Percentiles rank a stretch among this genome's conserved stretches.
Evolutionary conservation across 208 protist species (phyloP).

Genomic region (Acanthamoeba triangularis): DNA sequence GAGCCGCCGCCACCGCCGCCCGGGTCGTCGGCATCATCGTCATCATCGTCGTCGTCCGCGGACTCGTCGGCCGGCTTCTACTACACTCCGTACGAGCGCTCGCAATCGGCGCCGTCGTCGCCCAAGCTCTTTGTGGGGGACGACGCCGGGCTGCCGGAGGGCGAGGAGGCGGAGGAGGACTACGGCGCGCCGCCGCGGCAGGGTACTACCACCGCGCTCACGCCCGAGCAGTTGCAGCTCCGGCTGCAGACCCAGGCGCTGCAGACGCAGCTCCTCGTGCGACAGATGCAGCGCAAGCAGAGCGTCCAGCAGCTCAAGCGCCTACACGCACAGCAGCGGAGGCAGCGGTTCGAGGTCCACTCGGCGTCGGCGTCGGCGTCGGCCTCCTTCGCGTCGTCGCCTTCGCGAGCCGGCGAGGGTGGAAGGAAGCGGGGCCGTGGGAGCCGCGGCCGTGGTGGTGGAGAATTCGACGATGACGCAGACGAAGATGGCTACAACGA

Average conservation of each 20-base stretch:
- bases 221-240: neutral
- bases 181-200: too few species aligned
- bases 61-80: neutral
- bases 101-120: neutral
- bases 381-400: neutral
- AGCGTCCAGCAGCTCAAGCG: conserved; percentile 36
- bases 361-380: neutral
- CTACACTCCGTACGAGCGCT: conserved; percentile 23
- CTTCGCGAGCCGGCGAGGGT: neutral
- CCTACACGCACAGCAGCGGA: conserved; percentile 26
- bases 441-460: neutral
- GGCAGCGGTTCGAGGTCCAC: neutral
- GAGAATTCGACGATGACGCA: neutral
- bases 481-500: neutral
- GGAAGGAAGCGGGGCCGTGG: too few species aligned
- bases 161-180: too few species aligned
- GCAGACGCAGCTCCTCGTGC: conserved; percentile 18
- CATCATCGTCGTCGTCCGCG: neutral
- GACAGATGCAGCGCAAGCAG: conserved; percentile 18
- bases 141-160: neutral
- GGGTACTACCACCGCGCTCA: neutral
- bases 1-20: neutral
- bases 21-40: neutral
- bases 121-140: conserved; percentile 14
- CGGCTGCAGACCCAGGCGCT: conserved; percentile 40